Evolutionary conservation across 2,329 filamentous ascomycete genomes (phyloP).

Genomic region (Thielaviopsis ethacetica): DNA sequence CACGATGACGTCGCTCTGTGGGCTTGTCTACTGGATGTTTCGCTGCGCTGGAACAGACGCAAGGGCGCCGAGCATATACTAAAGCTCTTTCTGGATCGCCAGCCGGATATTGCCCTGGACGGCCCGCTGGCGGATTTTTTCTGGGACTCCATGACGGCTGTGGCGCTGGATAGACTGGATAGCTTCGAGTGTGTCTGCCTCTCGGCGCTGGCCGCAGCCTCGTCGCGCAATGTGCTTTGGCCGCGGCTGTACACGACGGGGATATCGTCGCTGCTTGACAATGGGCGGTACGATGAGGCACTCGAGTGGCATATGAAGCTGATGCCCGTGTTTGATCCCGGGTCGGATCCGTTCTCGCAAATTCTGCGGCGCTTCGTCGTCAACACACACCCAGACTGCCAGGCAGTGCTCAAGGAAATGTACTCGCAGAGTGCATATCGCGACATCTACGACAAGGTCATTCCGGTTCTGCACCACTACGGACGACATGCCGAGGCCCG

Average conservation of each 20-base stretch:
- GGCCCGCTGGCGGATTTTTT: slow-evolving; percentile 8
- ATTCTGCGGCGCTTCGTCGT: slow-evolving; percentile 25
- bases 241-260: slow-evolving; percentile 33
- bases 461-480: slow-evolving; percentile 33
- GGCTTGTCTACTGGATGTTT: slow-evolving; percentile 7
- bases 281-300: slow-evolving; percentile 22
- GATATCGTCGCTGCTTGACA: slow-evolving; percentile 26
- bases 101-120: slow-evolving; percentile 6
- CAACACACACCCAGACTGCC: slow-evolving; percentile 20
- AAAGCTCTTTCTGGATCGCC: slow-evolving; percentile 2
- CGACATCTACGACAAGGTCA: slow-evolving; percentile 31
- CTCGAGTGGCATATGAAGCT: slow-evolving; percentile 33
- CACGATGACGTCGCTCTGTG: slow-evolving; percentile 8
- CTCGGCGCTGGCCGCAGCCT: neutral
- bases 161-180: slow-evolving; percentile 2
- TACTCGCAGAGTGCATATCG: slow-evolving; percentile 29
- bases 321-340: slow-evolving; percentile 26
- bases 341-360: slow-evolving; percentile 26
- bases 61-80: slow-evolving; percentile 4
- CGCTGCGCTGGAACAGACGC: slow-evolving; percentile 7
- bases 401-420: slow-evolving; percentile 26
- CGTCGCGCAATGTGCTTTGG: slow-evolving; percentile 21
- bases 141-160: slow-evolving; percentile 8
- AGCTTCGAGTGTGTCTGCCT: neutral
- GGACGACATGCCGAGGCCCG: slow-evolving; percentile 28